These are phyloP conservation scores for Blastobotrys ciferrii DNA, from an alignment of 1,139 yeast species.

Conservation along the genomic window DNA sequence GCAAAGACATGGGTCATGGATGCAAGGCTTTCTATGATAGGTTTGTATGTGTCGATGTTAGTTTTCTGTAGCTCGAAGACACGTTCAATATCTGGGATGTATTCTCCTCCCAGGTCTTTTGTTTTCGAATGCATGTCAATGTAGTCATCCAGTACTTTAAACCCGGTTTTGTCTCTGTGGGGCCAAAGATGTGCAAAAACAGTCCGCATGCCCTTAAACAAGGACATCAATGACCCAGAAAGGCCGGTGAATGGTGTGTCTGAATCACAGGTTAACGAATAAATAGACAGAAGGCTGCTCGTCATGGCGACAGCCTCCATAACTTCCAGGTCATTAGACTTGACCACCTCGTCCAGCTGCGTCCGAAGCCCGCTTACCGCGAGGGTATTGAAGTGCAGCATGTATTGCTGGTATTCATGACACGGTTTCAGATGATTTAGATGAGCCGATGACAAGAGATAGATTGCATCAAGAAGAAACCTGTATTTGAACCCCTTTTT, in stretches of 20 bases:
- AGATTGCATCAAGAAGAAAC: slow-evolving; percentile 4
- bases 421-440: slow-evolving; percentile 5
- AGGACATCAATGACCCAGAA: not conserved
- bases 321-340: not conserved
- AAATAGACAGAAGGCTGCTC: not conserved
- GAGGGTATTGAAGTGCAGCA: not conserved
- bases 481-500: not conserved
- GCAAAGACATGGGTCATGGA: not conserved
- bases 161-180: not conserved
- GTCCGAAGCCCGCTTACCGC: not conserved
- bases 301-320: slow-evolving; percentile 5
- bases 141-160: not conserved
- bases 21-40: not conserved
- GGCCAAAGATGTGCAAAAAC: not conserved
- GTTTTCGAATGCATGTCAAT: not conserved
- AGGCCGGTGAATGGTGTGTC: not conserved
- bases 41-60: not conserved
- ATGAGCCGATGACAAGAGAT: not conserved
- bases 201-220: not conserved
- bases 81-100: not conserved
- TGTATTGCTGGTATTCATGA: slow-evolving; percentile 3
- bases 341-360: not conserved
- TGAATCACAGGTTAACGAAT: not conserved
- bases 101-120: not conserved
- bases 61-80: not conserved